These are phyloP conservation scores for Entelexis paramagnoliae DNA, from an alignment of 1,139 yeast species.

Conservation along the genomic window DNA sequence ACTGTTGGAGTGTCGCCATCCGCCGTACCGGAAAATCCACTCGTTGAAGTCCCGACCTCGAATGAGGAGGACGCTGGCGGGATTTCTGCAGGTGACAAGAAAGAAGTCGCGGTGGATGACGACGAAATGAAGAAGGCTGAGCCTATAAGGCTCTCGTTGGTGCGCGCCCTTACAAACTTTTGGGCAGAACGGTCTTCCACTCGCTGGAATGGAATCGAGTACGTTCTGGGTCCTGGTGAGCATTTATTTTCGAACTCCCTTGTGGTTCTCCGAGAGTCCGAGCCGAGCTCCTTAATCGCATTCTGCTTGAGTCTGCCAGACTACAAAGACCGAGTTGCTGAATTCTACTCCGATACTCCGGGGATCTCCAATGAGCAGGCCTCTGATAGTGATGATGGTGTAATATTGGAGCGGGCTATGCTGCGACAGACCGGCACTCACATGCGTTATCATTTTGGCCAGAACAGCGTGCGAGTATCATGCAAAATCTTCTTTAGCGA, in stretches of 20 bases:
- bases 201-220: constrained; percentile 84
- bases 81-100: neutral
- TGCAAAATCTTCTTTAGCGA: constrained; percentile 94
- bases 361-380: constrained; percentile 2
- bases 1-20: neutral
- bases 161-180: constrained; percentile 72
- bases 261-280: constrained; percentile 91
- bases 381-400: constrained; percentile 16
- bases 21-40: neutral
- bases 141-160: constrained; percentile 39
- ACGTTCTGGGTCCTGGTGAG: constrained; percentile 61
- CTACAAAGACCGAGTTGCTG: constrained; percentile 54
- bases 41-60: neutral
- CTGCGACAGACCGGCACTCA: constrained; percentile 79
- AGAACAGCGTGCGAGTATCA: constrained; percentile 69
- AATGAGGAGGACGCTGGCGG: neutral
- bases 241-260: constrained; percentile 91
- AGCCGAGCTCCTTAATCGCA: constrained; percentile 89
- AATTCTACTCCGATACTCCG: constrained; percentile 23
- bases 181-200: constrained; percentile 98
- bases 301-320: constrained; percentile 82
- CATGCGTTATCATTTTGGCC: constrained; percentile 77
- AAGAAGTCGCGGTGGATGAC: neutral
- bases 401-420: constrained; percentile 53
- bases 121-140: constrained; percentile 12